Conservation (phyloP, 2,329 filamentous ascomycete species). For the Septoria petroselini region DNA sequence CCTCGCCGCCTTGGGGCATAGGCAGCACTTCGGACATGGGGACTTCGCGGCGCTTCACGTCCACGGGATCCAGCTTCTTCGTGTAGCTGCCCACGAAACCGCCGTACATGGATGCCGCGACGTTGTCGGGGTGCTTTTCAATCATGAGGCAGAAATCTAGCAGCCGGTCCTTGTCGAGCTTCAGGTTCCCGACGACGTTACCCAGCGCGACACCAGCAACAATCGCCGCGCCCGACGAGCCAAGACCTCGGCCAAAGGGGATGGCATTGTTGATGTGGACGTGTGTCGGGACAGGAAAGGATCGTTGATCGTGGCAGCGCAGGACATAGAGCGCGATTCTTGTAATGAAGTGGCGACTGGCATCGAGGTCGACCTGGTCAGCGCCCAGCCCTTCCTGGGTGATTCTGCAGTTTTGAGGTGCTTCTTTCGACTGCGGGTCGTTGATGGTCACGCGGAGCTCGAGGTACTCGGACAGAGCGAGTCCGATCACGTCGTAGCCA, state of each 20-base stretch:
- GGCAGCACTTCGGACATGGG: conserved; percentile 91
- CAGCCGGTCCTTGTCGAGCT: conserved; percentile 74
- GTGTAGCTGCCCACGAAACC: conserved; percentile 97
- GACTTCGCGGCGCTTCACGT: conserved; percentile 87
- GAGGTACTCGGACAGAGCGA: conserved; percentile 90
- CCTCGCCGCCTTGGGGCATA: conserved; percentile 81
- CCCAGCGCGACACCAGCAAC: conserved; percentile 92
- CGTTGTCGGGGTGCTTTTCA: conserved; percentile 86
- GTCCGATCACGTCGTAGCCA: conserved; percentile 95
- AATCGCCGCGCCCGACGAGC: conserved; percentile 93
- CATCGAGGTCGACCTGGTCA: conserved; percentile 75
- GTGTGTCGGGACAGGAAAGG: conserved; percentile 80
- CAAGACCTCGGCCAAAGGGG: conserved; percentile 83
- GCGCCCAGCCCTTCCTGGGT: conserved; percentile 84
- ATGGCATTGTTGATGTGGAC: conserved; percentile 96
- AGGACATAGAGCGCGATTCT: conserved; percentile 92
- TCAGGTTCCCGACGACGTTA: conserved; percentile 79
- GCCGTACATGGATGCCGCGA: conserved; percentile 90
- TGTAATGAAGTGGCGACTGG: conserved; percentile 88
- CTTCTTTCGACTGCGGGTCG: conserved; percentile 52
- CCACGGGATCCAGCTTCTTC: conserved; percentile 84
- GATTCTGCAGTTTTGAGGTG: conserved; percentile 79
- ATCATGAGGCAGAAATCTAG: conserved; percentile 98
- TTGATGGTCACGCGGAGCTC: conserved; percentile 80
- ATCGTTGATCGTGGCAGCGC: conserved; percentile 80